These are phyloP conservation scores for Botrytis tulipae DNA, from an alignment of 2,329 filamentous ascomycete species.

Conservation along the genomic window DNA sequence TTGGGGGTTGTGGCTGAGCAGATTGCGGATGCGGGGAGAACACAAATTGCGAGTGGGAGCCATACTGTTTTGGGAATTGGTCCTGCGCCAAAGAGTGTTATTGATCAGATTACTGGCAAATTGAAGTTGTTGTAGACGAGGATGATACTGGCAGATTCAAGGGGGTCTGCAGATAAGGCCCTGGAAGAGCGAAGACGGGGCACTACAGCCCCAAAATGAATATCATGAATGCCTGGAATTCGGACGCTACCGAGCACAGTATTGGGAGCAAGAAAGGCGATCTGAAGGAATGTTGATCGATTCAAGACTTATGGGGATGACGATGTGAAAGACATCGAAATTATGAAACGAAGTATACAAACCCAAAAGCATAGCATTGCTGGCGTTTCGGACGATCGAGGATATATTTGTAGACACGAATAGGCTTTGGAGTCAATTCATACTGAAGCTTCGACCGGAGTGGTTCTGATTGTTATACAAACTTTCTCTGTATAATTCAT, in stretches of 20 bases:
- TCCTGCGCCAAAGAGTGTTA: slow-evolving; percentile 77
- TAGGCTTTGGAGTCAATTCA: not conserved
- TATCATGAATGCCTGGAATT: not conserved
- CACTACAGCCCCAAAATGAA: not conserved
- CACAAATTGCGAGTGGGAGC: slow-evolving; percentile 92
- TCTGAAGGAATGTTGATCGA: not conserved
- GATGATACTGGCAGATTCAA: not conserved
- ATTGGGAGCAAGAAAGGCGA: not conserved
- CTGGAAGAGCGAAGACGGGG: not conserved
- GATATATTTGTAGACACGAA: not conserved
- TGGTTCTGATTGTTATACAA: not conserved
- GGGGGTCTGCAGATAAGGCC: no score
- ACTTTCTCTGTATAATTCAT: not conserved
- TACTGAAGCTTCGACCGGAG: not conserved
- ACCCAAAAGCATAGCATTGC: slow-evolving; percentile 6
- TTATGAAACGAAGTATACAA: not conserved
- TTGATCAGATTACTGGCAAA: slow-evolving; percentile 81
- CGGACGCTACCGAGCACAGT: not conserved
- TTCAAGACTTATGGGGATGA: not conserved
- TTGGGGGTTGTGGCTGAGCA: slow-evolving; percentile 85
- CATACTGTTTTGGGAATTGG: slow-evolving; percentile 86
- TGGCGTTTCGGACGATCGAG: not conserved
- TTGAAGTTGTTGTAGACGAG: slow-evolving; percentile 72
- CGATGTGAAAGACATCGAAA: not conserved
- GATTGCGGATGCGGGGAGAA: slow-evolving; percentile 92